These are phyloP conservation scores for Cyberlindnera saturnus DNA, from an alignment of 805 yeast species.

Conservation along the genomic window DNA sequence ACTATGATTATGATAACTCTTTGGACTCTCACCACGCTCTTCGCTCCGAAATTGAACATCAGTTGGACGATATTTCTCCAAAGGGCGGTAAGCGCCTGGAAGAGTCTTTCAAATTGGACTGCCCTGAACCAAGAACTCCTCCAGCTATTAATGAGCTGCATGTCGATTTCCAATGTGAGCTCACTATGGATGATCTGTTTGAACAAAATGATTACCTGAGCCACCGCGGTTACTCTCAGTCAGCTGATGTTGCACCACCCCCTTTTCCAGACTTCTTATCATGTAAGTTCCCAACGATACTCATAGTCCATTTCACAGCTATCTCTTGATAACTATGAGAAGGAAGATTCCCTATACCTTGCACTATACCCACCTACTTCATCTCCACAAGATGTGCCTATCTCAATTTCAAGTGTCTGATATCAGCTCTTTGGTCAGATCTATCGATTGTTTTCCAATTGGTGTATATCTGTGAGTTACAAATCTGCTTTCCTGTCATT, in stretches of 20 bases:
- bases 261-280: conserved; percentile 1
- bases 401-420: too few species aligned
- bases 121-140: neutral
- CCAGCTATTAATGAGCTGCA: neutral
- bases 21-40: neutral
- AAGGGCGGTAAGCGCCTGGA: too few species aligned
- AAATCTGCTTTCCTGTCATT: too few species aligned
- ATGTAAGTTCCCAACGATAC: neutral
- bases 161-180: neutral
- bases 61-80: neutral
- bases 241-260: neutral
- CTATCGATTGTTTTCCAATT: too few species aligned
- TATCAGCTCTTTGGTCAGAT: too few species aligned
- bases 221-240: neutral
- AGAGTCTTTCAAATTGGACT: neutral
- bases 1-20: neutral
- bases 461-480: too few species aligned
- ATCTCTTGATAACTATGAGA: neutral
- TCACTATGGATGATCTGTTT: neutral
- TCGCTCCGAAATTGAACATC: neutral
- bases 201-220: neutral
- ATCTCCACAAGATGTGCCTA: too few species aligned
- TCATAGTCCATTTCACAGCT: neutral
- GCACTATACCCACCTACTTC: too few species aligned
- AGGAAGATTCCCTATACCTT: too few species aligned